phyloP scores from a whole-genome alignment of 1,284 basidiomycete genomes.

The Cutaneotrichosporon sp. region DNA sequence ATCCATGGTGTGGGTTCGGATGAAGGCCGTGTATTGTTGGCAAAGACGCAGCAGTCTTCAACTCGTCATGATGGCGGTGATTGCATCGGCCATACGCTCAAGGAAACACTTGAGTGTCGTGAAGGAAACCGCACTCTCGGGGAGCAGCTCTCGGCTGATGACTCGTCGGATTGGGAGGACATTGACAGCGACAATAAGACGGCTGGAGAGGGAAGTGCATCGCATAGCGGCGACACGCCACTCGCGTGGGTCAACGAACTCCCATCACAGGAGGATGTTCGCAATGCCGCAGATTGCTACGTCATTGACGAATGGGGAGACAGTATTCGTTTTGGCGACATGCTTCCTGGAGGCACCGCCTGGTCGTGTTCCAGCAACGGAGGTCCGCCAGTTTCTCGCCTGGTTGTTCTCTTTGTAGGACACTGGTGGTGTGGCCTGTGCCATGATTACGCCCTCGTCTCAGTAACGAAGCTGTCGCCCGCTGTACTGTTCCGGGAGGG shows the following conservation, averaged over 20 bases:
- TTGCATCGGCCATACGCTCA: no score
- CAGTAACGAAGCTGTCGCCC: constrained; percentile 36
- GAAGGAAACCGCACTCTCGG: not conserved
- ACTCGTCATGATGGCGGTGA: no score
- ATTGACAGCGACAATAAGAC: not conserved
- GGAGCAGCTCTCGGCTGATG: not conserved
- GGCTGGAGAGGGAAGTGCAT: not conserved
- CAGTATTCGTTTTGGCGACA: not conserved
- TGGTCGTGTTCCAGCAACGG: not conserved
- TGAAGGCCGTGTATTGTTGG: no score
- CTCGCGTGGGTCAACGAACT: not conserved
- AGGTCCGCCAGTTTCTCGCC: constrained; percentile 5
- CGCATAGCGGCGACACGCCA: not conserved
- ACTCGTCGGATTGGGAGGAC: constrained; percentile 2
- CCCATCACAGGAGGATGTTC: not conserved
- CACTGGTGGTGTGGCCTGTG: constrained; percentile 48
- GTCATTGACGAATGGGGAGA: constrained; percentile 4
- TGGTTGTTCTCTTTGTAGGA: constrained; percentile 44
- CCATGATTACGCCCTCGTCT: constrained; percentile 45
- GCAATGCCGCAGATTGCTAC: not conserved
- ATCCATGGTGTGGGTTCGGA: not conserved
- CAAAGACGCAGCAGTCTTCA: no score
- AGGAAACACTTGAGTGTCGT: no score
- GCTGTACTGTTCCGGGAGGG: constrained; percentile 33
- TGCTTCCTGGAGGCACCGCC: not conserved